Base-by-base conservation (phyloP, 2,329 filamentous ascomycete genomes). In the Trichoderma afroharzianum region DNA sequence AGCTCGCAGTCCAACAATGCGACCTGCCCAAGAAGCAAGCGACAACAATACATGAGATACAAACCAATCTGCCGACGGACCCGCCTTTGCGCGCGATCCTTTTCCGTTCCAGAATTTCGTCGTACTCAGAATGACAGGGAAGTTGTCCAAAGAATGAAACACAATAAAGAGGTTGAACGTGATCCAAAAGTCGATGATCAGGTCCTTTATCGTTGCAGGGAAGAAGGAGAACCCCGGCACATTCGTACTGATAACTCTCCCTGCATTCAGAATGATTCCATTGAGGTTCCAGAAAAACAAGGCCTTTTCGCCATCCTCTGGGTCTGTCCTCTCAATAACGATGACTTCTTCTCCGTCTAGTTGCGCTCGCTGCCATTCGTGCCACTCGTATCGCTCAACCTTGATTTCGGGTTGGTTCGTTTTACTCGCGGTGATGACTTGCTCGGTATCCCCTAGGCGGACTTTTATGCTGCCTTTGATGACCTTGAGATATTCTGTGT, bases 261-360 rank as follows among this genome's bases (percentile, higher is more conserved):
- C 73, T 1, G 76, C 73, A 11, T 76, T 59, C 24, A 85, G 74
- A 15, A 83, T 77, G 3, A 83, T 76, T 0, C 82, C 82, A 55
- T 86, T 86, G 30, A 87, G 70, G 64, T 86, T 86, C 79, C 84
- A 82, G 73, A 87, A 87, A 76, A 87, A 87, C 0, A 85, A 72
- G 2, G 82, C 79, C 75, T 87, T 87, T 12, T 79, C 74, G 0
- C 83, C 80, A 67, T 86, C 85, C 6, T 70, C 76, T 0, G 85
- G 85, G 18, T 83, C 81, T 0, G 85, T 87, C 76, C 83, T 81
- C 75, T 87, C 85, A 12, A 84, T 77, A 0, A 85, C 83, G 2
- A 86, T 69, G 1, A 79, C 76, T 0, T 84, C 81, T 3, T 82
- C 80, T 7, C 76, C 78, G 0, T 77, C 73, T 0, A 72, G 55